Conservation (phyloP, 345 rosid species). For the Hibiscus trionum region DNA sequence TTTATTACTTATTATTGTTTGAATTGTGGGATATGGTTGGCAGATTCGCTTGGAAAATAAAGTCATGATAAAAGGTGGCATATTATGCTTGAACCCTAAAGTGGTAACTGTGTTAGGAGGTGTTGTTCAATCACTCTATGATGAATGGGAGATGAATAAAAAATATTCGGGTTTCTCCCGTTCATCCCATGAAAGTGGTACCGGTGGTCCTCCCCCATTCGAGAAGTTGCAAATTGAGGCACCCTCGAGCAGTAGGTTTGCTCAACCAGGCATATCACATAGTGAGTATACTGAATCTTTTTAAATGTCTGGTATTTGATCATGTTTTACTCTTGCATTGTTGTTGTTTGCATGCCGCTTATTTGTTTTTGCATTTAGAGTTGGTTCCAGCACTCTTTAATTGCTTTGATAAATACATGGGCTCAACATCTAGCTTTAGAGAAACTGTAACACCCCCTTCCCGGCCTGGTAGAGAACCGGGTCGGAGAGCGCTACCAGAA, state of each 20-base stretch:
- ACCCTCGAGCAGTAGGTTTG: constrained; percentile 22
- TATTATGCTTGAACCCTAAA: constrained; percentile 61
- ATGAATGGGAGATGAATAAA: constrained; percentile 87
- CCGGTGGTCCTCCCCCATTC: constrained; percentile 75
- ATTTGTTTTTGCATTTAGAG: not conserved
- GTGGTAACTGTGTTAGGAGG: constrained; percentile 70
- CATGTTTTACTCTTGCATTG: not conserved
- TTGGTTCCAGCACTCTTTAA: not conserved
- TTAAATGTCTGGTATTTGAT: not conserved
- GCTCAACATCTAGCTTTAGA: not conserved
- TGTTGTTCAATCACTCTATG: constrained; percentile 63
- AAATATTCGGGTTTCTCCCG: constrained; percentile 59
- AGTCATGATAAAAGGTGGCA: constrained; percentile 47
- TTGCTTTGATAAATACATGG: not conserved
- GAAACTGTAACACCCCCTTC: no score
- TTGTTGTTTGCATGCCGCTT: not conserved
- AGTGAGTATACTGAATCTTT: constrained; percentile 20
- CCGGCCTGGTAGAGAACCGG: no score
- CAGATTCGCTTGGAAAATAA: constrained; percentile 81
- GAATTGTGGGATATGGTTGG: constrained; percentile 13
- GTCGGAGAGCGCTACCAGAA: no score
- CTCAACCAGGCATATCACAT: constrained; percentile 21
- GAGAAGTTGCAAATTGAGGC: constrained; percentile 65
- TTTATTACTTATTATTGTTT: not conserved
- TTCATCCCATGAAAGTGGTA: constrained; percentile 39